These are phyloP conservation scores for Pythium aphanidermatum DNA, from an alignment of 352 stramenopile species.

Conservation along the genomic window DNA sequence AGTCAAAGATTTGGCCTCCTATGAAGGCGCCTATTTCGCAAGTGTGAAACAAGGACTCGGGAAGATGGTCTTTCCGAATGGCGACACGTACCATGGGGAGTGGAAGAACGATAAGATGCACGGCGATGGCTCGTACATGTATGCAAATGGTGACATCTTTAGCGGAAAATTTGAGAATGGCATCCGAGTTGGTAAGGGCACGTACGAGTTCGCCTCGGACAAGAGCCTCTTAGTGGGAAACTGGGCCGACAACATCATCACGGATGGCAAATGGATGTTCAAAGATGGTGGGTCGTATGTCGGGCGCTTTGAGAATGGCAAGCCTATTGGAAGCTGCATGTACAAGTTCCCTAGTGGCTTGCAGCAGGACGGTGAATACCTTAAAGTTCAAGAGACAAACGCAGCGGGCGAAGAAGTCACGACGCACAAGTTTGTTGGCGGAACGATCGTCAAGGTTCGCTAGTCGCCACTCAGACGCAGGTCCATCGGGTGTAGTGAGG, in stretches of 20 bases:
- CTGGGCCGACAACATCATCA: conserved; percentile 85
- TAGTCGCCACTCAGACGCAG: conserved; percentile 29
- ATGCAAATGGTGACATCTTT: conserved; percentile 91
- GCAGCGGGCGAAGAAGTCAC: conserved; percentile 41
- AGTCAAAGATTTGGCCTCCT: conserved; percentile 72
- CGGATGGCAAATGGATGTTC: conserved; percentile 88
- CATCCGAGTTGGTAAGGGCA: conserved; percentile 83
- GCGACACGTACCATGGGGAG: conserved; percentile 86
- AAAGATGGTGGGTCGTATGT: conserved; percentile 83
- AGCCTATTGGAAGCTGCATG: conserved; percentile 84
- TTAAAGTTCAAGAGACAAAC: conserved; percentile 46
- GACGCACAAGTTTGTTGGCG: conserved; percentile 65
- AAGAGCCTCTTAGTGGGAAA: conserved; percentile 80
- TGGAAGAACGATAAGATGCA: conserved; percentile 84
- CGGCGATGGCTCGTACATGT: conserved; percentile 88
- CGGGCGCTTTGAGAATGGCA: conserved; percentile 79
- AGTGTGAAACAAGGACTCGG: conserved; percentile 80
- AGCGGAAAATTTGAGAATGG: conserved; percentile 75
- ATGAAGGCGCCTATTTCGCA: conserved; percentile 84
- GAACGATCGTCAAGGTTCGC: conserved; percentile 60
- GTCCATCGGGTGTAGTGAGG: too few relatives aligned
- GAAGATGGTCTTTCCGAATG: conserved; percentile 91
- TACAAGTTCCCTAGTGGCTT: conserved; percentile 85
- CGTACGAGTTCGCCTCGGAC: conserved; percentile 85
- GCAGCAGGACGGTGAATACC: conserved; percentile 80